These are phyloP conservation scores for Alternaria arbusti DNA, from an alignment of 2,329 filamentous ascomycete species.

Conservation along the genomic window DNA sequence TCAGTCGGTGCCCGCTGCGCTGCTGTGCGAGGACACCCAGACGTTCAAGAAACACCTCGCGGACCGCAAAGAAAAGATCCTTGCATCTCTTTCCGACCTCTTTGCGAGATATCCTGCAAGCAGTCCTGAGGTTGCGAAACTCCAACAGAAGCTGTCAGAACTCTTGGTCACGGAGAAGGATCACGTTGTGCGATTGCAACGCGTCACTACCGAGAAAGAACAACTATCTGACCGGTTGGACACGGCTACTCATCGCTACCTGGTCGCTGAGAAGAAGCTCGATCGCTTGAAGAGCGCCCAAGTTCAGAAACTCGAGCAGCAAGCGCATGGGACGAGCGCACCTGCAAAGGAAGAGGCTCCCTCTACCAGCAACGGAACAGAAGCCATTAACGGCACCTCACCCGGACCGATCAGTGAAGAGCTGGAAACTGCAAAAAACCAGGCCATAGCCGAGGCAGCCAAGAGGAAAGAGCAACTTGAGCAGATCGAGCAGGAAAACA, in stretches of 20 bases:
- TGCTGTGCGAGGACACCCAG: constrained; percentile 62
- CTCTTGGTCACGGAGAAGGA: constrained; percentile 84
- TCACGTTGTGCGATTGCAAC: constrained; percentile 76
- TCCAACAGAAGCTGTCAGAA: constrained; percentile 77
- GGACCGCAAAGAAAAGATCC: constrained; percentile 77
- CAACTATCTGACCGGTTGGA: constrained; percentile 86
- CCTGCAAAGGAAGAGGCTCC: constrained; percentile 47
- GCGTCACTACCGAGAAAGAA: constrained; percentile 78
- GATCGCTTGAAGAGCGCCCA: constrained; percentile 88
- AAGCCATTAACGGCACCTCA: constrained; percentile 65
- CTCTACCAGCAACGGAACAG: constrained; percentile 57
- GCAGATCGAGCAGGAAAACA: constrained; percentile 77
- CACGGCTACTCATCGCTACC: constrained; percentile 85
- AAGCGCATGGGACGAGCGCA: constrained; percentile 60
- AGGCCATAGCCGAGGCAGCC: constrained; percentile 74
- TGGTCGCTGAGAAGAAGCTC: constrained; percentile 93
- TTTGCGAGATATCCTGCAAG: constrained; percentile 60
- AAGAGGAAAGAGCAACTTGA: constrained; percentile 92
- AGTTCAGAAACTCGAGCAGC: constrained; percentile 89
- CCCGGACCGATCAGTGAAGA: constrained; percentile 67
- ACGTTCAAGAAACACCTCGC: constrained; percentile 80
- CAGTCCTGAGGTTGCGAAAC: constrained; percentile 71
- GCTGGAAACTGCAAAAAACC: constrained; percentile 76
- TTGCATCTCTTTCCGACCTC: constrained; percentile 73
- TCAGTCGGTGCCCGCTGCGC: constrained; percentile 57